These are phyloP conservation scores for Penicillium herquei DNA, from an alignment of 495 filamentous ascomycete genomes.

Conservation along the genomic window DNA sequence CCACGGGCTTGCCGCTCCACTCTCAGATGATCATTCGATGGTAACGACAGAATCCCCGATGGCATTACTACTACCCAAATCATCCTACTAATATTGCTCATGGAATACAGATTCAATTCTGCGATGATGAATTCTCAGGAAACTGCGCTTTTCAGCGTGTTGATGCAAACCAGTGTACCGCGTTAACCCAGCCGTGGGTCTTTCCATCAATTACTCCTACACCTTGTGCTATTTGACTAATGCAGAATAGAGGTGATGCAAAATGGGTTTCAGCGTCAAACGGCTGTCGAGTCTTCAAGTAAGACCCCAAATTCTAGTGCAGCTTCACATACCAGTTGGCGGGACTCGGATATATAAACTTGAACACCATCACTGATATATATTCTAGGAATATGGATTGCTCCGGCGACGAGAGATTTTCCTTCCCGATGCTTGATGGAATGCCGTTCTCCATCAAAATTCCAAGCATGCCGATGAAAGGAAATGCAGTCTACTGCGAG, in stretches of 20 bases:
- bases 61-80: not conserved
- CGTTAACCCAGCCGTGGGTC: not conserved
- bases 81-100: not conserved
- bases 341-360: too few relatives aligned
- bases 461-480: not conserved
- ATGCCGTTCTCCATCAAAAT: not conserved
- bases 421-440: not conserved
- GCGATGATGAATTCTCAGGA: not conserved
- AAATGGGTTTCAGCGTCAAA: not conserved
- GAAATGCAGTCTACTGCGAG: not conserved
- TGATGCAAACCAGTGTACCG: not conserved
- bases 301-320: too few relatives aligned
- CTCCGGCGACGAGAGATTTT: not conserved
- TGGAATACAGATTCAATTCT: not conserved
- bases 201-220: not conserved
- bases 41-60: not conserved
- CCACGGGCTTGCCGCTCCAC: too few relatives aligned
- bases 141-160: not conserved
- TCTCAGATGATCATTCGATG: too few relatives aligned
- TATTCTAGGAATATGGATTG: not conserved
- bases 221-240: too few relatives aligned
- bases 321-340: too few relatives aligned
- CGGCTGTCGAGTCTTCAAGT: not conserved
- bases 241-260: not conserved
- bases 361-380: too few relatives aligned